phyloP scores from a whole-genome alignment of 2,329 filamentous ascomycete genomes.

The Arthroderma sp. region DNA sequence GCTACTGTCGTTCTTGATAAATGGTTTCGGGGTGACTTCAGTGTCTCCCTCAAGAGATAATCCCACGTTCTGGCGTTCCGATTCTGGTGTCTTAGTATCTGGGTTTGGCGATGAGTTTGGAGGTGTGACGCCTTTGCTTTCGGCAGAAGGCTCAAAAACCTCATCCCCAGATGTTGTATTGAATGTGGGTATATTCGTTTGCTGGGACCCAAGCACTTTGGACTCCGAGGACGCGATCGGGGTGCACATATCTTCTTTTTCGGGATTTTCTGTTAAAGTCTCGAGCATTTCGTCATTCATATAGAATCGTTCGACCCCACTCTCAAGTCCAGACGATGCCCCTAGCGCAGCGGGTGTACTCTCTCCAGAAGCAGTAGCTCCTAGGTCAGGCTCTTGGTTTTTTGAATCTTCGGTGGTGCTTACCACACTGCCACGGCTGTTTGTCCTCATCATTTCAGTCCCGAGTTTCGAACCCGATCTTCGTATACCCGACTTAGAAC shows the following conservation, averaged over 20 bases:
- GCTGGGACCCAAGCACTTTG: not conserved
- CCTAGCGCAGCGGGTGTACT: slow-evolving; percentile 2
- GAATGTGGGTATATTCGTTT: not conserved
- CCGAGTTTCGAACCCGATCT: slow-evolving; percentile 77
- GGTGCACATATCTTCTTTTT: slow-evolving; percentile 11
- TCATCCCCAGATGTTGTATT: not conserved
- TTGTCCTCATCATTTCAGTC: slow-evolving; percentile 95
- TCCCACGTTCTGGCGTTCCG: slow-evolving; percentile 10
- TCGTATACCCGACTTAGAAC: slow-evolving; percentile 28
- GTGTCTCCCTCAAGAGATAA: slow-evolving; percentile 1
- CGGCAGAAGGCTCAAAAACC: not conserved
- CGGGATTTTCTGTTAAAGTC: slow-evolving; percentile 17
- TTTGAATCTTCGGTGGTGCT: slow-evolving; percentile 29
- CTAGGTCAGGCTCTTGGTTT: slow-evolving; percentile 14
- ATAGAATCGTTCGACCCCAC: slow-evolving; percentile 21
- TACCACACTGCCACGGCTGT: slow-evolving; percentile 72
- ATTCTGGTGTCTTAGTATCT: slow-evolving; percentile 13
- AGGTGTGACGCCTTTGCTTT: slow-evolving; percentile 1
- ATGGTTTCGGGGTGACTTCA: slow-evolving; percentile 7
- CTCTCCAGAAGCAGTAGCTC: slow-evolving; percentile 14
- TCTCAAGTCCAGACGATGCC: slow-evolving; percentile 14
- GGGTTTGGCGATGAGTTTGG: slow-evolving; percentile 8
- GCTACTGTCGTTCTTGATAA: not conserved
- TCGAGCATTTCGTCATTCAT: slow-evolving; percentile 23
- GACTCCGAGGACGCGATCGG: slow-evolving; percentile 2